Percentiles rank a stretch among this genome's conserved stretches.
Evolutionary conservation across 2,329 filamentous ascomycete species (phyloP).

Genomic region (Fusarium sororula): DNA sequence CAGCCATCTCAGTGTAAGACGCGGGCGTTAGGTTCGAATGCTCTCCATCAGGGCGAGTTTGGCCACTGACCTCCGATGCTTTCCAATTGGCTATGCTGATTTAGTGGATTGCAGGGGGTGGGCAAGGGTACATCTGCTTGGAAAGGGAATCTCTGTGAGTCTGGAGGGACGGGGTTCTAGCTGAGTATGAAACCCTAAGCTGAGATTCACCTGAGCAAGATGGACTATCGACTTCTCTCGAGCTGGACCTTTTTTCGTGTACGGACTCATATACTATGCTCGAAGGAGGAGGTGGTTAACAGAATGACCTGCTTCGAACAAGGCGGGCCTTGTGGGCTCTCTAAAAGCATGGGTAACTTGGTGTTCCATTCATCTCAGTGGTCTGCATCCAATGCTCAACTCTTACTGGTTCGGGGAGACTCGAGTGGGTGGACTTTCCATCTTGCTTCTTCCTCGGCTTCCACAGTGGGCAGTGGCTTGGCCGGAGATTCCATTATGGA

Average conservation of each 20-base stretch:
- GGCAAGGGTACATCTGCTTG: constrained; percentile 17
- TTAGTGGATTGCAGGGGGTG: constrained; percentile 20
- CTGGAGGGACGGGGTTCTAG: constrained; percentile 1
- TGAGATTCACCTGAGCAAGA: background rate
- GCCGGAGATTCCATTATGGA: constrained; percentile 35
- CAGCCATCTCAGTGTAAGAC: constrained; percentile 34
- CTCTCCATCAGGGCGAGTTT: constrained; percentile 32
- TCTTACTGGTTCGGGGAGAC: constrained; percentile 24
- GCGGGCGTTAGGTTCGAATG: constrained; percentile 28
- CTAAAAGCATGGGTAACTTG: constrained; percentile 18
- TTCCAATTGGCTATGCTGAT: constrained; percentile 21
- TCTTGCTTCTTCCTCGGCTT: constrained; percentile 44
- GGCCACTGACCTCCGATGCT: constrained; percentile 13
- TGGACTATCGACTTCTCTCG: background rate
- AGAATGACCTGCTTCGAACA: constrained; percentile 28
- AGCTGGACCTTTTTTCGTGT: constrained; percentile 11
- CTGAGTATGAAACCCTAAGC: constrained; percentile 12
- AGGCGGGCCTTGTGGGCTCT: constrained; percentile 30
- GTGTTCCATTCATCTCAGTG: constrained; percentile 30
- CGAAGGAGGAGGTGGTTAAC: constrained; percentile 40
- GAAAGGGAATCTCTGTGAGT: constrained; percentile 14
- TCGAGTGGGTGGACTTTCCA: constrained; percentile 36
- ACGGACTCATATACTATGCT: constrained; percentile 30
- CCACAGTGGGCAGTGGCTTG: constrained; percentile 38
- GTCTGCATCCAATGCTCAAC: background rate